Percentiles rank a stretch among this genome's conserved stretches.
These are phyloP conservation scores for Lipomyces sp. DNA, from an alignment of 805 yeast species.

Conservation along the genomic window DNA sequence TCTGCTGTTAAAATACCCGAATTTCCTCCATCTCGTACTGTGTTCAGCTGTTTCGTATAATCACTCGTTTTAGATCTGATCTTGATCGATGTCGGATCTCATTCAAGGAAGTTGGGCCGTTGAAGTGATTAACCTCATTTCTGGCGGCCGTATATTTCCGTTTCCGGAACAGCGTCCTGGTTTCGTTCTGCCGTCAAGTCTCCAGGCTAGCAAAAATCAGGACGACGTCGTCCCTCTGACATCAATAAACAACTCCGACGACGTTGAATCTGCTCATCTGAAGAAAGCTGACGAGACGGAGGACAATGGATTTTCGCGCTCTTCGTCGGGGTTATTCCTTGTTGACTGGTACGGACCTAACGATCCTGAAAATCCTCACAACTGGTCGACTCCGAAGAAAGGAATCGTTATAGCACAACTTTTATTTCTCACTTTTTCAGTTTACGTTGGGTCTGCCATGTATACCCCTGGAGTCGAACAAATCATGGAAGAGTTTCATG, in stretches of 20 bases:
- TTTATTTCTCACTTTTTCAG: conserved; percentile 48
- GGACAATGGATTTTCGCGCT: background rate
- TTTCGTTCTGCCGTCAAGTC: conserved; percentile 1
- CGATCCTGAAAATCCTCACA: conserved; percentile 45
- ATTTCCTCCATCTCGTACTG: too few species aligned
- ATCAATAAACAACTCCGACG: background rate
- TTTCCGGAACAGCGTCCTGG: conserved; percentile 18
- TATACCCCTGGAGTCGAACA: conserved; percentile 51
- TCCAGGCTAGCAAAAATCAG: background rate
- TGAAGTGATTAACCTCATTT: conserved; percentile 13
- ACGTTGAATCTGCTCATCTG: background rate
- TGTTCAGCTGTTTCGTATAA: too few species aligned
- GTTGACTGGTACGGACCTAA: conserved; percentile 29
- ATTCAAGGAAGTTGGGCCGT: conserved; percentile 11
- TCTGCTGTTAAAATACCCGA: too few species aligned
- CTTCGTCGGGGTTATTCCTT: background rate
- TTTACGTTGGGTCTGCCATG: conserved; percentile 56
- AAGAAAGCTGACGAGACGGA: background rate
- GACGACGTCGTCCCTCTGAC: conserved; percentile 4
- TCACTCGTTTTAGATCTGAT: too few species aligned
- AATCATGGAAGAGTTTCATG: conserved; percentile 47
- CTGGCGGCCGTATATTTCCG: conserved; percentile 16
- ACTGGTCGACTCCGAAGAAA: conserved; percentile 51
- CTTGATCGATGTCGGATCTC: conserved; percentile 3
- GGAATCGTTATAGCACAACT: conserved; percentile 42